Conservation (phyloP, 2,329 filamentous ascomycete species). For the Ophiobolus disseminans region DNA sequence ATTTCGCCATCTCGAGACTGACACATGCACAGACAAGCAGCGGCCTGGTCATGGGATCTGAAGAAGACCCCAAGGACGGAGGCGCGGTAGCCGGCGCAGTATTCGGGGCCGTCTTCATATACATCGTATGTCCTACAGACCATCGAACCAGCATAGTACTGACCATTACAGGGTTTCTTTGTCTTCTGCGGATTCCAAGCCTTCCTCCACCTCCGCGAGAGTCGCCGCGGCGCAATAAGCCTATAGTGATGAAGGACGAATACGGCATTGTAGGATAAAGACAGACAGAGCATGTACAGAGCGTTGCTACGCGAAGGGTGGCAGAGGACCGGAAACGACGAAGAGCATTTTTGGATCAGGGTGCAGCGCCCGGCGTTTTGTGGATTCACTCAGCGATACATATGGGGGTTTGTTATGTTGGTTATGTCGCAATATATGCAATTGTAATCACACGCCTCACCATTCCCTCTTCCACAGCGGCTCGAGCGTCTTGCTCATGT, state of each 20-base stretch:
- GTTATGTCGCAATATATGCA: too few relatives aligned
- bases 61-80: constrained; percentile 73
- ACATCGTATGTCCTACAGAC: constrained; percentile 70
- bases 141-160: not conserved
- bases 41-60: constrained; percentile 81
- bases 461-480: constrained; percentile 44
- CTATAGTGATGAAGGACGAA: constrained; percentile 59
- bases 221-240: constrained; percentile 81
- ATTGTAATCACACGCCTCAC: too few relatives aligned
- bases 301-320: too few relatives aligned
- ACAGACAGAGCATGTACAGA: not conserved
- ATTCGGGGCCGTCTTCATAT: constrained; percentile 87
- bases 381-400: too few relatives aligned
- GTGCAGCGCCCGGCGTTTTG: too few relatives aligned
- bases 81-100: constrained; percentile 81
- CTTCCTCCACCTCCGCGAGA: constrained; percentile 82
- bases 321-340: too few relatives aligned
- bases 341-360: too few relatives aligned
- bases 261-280: too few relatives aligned
- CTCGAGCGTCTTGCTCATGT: constrained; percentile 55
- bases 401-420: too few relatives aligned
- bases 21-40: constrained; percentile 64
- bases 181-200: constrained; percentile 92
- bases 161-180: constrained; percentile 70
- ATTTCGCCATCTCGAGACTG: constrained; percentile 14